Evolutionary conservation across 805 yeast species (phyloP).

Genomic region (Pichia cabralensis): DNA sequence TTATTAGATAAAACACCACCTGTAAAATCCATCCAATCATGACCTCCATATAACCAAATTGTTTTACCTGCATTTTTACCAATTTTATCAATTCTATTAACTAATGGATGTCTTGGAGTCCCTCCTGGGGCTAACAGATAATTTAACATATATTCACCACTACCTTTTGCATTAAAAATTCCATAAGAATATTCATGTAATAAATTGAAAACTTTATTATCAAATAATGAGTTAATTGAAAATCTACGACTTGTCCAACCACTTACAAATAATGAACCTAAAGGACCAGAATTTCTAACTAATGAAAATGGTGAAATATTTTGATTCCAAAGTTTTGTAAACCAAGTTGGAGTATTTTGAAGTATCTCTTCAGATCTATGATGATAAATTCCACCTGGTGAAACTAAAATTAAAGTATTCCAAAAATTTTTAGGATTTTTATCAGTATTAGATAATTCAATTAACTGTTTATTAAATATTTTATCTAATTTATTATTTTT

Average conservation of each 20-base stretch:
- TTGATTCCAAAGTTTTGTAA: conserved; percentile 61
- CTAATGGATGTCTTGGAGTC: conserved; percentile 67
- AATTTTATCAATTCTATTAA: conserved; percentile 36
- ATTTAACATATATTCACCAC: conserved; percentile 88
- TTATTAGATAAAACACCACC: conserved; percentile 37
- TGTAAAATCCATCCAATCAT: conserved; percentile 49
- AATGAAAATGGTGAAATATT: conserved; percentile 79
- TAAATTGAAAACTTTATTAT: conserved; percentile 25
- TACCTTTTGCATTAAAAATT: conserved; percentile 78
- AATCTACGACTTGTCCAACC: conserved; percentile 87
- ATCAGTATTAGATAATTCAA: conserved; percentile 1
- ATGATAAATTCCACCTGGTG: conserved; percentile 79
- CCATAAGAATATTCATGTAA: conserved; percentile 76
- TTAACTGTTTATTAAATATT: conserved; percentile 3
- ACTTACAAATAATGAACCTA: conserved; percentile 78
- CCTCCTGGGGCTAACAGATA: conserved; percentile 88
- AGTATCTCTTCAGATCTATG: conserved; percentile 27
- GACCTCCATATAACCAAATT: conserved; percentile 79
- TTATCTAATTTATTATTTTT: background rate
- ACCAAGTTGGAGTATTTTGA: conserved; percentile 59
- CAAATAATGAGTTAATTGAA: conserved; percentile 27
- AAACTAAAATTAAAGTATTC: conserved; percentile 57
- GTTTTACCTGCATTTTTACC: conserved; percentile 21
- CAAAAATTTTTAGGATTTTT: conserved; percentile 7
- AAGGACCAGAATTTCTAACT: conserved; percentile 67